Evolutionary conservation across 1,139 yeast genomes (phyloP).

Genomic region (Lodderomyces parapsilosis): DNA sequence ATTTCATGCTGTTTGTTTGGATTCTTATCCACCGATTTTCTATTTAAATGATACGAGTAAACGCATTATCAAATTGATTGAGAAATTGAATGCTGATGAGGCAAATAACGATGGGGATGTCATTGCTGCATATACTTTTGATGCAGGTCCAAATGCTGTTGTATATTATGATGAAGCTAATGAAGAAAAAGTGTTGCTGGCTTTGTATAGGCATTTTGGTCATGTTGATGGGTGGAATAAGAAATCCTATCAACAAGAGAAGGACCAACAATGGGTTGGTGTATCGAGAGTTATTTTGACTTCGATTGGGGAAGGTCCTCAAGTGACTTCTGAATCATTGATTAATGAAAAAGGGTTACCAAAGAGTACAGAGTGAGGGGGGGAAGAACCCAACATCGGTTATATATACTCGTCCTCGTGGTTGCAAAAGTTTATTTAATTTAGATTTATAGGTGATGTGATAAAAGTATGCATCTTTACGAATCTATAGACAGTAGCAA

Average conservation of each 20-base stretch:
- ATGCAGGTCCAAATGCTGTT: constrained; percentile 99
- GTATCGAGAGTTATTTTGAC: constrained; percentile 83
- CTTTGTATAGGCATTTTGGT: constrained; percentile 53
- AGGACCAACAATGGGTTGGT: constrained; percentile 52
- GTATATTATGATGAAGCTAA: constrained; percentile 78
- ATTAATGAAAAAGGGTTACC: constrained; percentile 12
- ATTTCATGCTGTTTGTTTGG: constrained; percentile 95
- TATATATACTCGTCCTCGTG: too few species aligned
- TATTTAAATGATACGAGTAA: constrained; percentile 95
- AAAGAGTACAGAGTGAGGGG: constrained; percentile 1
- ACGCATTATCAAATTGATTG: constrained; percentile 78
- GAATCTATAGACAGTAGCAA: too few species aligned
- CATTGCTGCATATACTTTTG: constrained; percentile 97
- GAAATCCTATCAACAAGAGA: constrained; percentile 10
- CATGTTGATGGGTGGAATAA: constrained; percentile 73
- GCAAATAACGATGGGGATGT: too few species aligned
- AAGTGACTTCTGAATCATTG: constrained; percentile 50
- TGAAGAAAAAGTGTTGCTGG: constrained; percentile 65
- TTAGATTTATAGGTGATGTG: too few species aligned
- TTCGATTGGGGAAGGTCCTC: constrained; percentile 85
- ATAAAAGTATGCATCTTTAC: too few species aligned
- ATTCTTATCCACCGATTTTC: constrained; percentile 92
- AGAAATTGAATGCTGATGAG: constrained; percentile 58
- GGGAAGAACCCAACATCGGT: too few species aligned
- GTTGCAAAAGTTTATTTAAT: too few species aligned